Conservation (phyloP, 345 rosid species). For the Xanthoceras sorbifolium region DNA sequence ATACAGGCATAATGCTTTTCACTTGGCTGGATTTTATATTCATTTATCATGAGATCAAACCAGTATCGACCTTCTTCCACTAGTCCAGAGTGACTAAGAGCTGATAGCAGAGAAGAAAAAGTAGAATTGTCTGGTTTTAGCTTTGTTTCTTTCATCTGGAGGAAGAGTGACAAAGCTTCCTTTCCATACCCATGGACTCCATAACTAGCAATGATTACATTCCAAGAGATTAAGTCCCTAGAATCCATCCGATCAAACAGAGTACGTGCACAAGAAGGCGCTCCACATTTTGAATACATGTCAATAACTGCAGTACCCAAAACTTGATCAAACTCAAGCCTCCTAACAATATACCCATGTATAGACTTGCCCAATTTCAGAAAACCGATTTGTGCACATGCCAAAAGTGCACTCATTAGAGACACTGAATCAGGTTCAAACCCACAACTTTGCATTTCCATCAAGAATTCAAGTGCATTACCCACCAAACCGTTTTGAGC, state of each 20-base stretch:
- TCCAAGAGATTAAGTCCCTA: constrained; percentile 69
- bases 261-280: constrained; percentile 41
- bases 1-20: constrained; percentile 70
- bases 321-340: constrained; percentile 43
- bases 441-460: constrained; percentile 57
- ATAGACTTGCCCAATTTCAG: constrained; percentile 56
- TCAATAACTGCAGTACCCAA: constrained; percentile 60
- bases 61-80: constrained; percentile 64
- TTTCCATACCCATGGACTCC: constrained; percentile 70
- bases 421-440: constrained; percentile 54
- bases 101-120: constrained; percentile 70
- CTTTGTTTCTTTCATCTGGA: constrained; percentile 46
- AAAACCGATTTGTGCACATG: constrained; percentile 62
- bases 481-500: constrained; percentile 62
- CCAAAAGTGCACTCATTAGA: constrained; percentile 54
- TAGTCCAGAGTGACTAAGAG: constrained; percentile 68
- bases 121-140: constrained; percentile 65
- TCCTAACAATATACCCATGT: constrained; percentile 57
- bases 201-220: constrained; percentile 63
- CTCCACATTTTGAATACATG: constrained; percentile 76
- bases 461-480: constrained; percentile 45
- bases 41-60: constrained; percentile 50
- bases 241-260: constrained; percentile 48
- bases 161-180: constrained; percentile 61
- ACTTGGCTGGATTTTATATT: constrained; percentile 49